Evolutionary conservation across 306 rosid species (phyloP).

Genomic region (Castanea crenata): DNA sequence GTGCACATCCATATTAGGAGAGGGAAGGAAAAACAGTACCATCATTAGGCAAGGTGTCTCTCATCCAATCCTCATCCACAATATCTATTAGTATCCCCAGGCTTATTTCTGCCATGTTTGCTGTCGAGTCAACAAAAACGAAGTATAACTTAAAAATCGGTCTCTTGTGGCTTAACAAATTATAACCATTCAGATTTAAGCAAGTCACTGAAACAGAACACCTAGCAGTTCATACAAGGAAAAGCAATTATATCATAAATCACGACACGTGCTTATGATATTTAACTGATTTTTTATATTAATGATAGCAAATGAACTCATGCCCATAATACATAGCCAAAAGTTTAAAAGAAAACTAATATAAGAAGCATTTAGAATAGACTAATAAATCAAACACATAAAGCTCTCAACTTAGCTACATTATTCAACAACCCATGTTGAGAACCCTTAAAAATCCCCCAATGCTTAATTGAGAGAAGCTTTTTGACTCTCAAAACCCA

Average conservation of each 20-base stretch:
- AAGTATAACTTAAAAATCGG: neutral
- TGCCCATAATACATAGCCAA: too few species aligned
- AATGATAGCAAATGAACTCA: too few species aligned
- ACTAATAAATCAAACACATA: too few species aligned
- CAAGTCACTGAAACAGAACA: neutral
- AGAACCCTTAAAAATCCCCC: too few species aligned
- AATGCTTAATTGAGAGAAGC: too few species aligned
- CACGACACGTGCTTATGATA: too few species aligned
- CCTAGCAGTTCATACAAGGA: neutral
- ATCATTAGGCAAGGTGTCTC: slow-evolving; percentile 8
- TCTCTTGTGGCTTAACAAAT: neutral
- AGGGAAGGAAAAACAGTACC: neutral
- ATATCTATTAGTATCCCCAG: slow-evolving; percentile 1
- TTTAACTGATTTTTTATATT: too few species aligned
- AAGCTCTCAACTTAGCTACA: too few species aligned
- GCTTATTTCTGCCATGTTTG: neutral
- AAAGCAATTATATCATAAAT: neutral
- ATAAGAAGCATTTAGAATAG: too few species aligned
- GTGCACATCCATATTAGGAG: neutral
- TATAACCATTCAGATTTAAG: neutral
- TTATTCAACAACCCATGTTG: too few species aligned
- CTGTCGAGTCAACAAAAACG: neutral
- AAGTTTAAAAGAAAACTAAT: too few species aligned
- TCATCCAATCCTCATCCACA: slow-evolving; percentile 13
- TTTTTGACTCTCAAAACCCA: too few species aligned